These are phyloP conservation scores for Phaeodactylum tricornutum DNA, from an alignment of 108 stramenopile species.

Conservation along the genomic window DNA sequence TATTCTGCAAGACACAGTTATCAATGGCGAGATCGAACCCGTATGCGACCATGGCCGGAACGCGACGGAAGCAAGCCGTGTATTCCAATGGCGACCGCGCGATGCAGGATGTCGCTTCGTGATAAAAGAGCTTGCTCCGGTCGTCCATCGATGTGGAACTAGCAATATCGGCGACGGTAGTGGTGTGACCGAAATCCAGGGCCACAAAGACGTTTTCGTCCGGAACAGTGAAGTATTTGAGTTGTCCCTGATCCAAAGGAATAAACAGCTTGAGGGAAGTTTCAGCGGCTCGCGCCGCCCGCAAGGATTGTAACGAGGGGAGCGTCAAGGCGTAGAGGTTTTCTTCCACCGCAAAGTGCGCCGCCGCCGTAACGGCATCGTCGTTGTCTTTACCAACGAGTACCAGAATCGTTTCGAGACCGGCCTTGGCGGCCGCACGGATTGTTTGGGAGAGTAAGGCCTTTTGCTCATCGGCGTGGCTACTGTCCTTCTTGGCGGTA, in stretches of 20 bases:
- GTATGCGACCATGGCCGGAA: constrained; percentile 36
- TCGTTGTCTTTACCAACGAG: constrained; percentile 24
- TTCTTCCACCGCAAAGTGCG: constrained; percentile 19
- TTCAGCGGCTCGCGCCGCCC: constrained; percentile 20
- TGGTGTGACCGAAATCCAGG: constrained; percentile 27
- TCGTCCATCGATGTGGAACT: constrained; percentile 43
- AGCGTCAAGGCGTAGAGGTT: constrained; percentile 34
- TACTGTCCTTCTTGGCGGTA: not conserved
- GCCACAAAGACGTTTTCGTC: constrained; percentile 36
- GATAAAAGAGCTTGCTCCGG: constrained; percentile 67
- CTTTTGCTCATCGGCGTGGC: not conserved
- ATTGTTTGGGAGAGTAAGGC: constrained; percentile 7
- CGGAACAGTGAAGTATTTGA: constrained; percentile 6
- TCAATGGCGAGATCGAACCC: constrained; percentile 65
- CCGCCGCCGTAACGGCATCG: constrained; percentile 27
- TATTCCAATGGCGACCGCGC: constrained; percentile 63
- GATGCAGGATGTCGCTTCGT: constrained; percentile 49
- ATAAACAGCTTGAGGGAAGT: constrained; percentile 22
- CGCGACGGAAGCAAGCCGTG: constrained; percentile 27
- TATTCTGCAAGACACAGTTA: constrained; percentile 29
- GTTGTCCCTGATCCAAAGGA: constrained; percentile 31
- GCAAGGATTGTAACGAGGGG: constrained; percentile 18
- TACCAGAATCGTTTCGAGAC: constrained; percentile 31
- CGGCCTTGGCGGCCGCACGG: constrained; percentile 16
- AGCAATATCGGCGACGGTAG: constrained; percentile 50